Conservation (phyloP, 208 protist species). For the Leishmania lainsoni region DNA sequence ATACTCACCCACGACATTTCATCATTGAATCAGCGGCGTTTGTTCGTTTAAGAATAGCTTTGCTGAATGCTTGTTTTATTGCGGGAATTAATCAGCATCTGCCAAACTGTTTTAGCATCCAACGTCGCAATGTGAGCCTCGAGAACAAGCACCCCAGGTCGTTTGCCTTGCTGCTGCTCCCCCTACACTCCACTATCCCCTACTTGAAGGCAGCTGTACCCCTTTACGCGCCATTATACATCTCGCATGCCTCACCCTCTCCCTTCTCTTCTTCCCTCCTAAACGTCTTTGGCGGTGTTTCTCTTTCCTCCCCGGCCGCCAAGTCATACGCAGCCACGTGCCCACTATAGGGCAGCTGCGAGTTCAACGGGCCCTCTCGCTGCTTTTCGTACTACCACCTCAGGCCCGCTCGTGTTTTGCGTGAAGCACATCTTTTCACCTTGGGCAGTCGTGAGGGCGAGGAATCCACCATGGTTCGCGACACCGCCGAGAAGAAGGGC, state of each 20-base stretch:
- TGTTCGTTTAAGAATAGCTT: not conserved
- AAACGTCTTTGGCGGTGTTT: not conserved
- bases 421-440: not conserved
- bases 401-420: not conserved
- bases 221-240: not conserved
- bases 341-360: no score
- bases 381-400: not conserved
- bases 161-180: not conserved
- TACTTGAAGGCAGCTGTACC: not conserved
- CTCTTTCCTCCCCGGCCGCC: not conserved
- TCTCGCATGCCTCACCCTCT: not conserved
- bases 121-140: not conserved
- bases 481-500: constrained; percentile 62
- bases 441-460: not conserved
- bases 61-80: not conserved
- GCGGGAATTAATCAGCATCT: not conserved
- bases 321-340: not conserved
- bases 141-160: not conserved
- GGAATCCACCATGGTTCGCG: constrained; percentile 42
- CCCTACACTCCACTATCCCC: no score
- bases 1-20: not conserved
- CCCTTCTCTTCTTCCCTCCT: not conserved
- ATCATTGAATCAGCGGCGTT: not conserved
- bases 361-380: not conserved
- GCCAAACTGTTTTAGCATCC: not conserved